Conservation (phyloP, 208 protist genomes). For the Acanthamoeba royreba region DNA sequence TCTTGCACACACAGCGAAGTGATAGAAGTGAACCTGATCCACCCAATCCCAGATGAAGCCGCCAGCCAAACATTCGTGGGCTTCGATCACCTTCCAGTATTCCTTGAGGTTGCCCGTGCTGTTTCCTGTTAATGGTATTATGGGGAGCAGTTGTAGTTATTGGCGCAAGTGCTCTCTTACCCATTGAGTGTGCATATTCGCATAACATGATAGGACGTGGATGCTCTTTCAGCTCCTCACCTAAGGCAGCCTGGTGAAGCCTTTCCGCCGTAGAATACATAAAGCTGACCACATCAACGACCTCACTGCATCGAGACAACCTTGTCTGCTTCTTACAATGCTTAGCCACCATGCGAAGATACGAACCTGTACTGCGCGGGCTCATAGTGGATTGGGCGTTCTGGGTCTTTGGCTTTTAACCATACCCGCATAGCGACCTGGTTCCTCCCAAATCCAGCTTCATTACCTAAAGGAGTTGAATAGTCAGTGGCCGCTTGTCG, state of each 20-base stretch:
- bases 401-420: not conserved
- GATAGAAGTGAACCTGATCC: slow-evolving; percentile 58
- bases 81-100: slow-evolving; percentile 57
- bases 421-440: slow-evolving; percentile 1
- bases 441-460: slow-evolving; percentile 54
- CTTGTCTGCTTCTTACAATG: no score
- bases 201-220: slow-evolving; percentile 68
- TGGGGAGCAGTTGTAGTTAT: no score
- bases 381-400: slow-evolving; percentile 48
- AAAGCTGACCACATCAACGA: slow-evolving; percentile 34
- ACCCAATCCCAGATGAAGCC: slow-evolving; percentile 78
- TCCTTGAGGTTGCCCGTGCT: slow-evolving; percentile 63
- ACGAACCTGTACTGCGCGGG: slow-evolving; percentile 33
- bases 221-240: not conserved
- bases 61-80: slow-evolving; percentile 40
- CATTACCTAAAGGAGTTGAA: slow-evolving; percentile 67
- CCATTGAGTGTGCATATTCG: slow-evolving; percentile 74
- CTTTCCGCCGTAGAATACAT: slow-evolving; percentile 22
- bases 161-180: slow-evolving; percentile 52
- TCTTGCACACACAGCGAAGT: not conserved
- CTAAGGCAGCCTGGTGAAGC: not conserved
- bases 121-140: not conserved
- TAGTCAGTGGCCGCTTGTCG: no score
- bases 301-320: no score
- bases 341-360: no score